Base-by-base conservation (phyloP, 495 filamentous ascomycete species). In the Penicillium macrosclerotiorum region DNA sequence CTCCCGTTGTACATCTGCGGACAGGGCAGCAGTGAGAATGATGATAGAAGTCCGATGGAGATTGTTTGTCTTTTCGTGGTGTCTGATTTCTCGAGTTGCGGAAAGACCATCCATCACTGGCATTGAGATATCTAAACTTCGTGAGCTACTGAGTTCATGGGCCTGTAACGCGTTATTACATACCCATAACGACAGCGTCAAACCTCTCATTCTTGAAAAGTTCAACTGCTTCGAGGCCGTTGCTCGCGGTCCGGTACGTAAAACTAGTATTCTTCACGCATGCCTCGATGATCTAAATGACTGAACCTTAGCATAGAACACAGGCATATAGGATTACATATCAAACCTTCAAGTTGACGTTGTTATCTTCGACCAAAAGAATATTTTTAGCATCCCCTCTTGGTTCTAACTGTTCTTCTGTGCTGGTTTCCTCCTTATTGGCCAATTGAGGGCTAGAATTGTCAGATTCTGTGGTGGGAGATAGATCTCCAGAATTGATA, bases 71-170 rank as follows among this genome's bases (percentile, higher is more conserved):
- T 50, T 53, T 59, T 86, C 82, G 36, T 79, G 69, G 12, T 65
- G 59, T 12, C 82, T 65, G 45, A 85, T 84, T 19, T 71, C 64
- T 4, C 75, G 68, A 3, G 82, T 80, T 4, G 80, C 73, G 36
- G 78, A 74, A n/a, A 84, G 67, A 11, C 82, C 82, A 39, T 84
- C 78, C 66, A 85, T 80, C 0, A 83, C 53, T 0, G 83, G 83
- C 83, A 87, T 86, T 33, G 76, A 78, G 26, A 85, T 77, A 40
- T 83, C 79, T 75, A 55, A 2, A 7, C 23, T 2, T 18, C 9
- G 23, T 45, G 44, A 54, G 22, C 30, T 11, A 8, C 4, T 33
- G 8, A 1, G 13, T 13, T 16, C 12, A 11, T 8, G n/a, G 9
- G 14, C 26, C 13, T 8, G 22, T 14, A 12, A 11, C 16, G 14